A percentile compares a stretch with the other conserved stretches of the same genome.
phyloP scores from a whole-genome alignment of 805 yeast genomes.

The Naumovozyma castellii region DNA sequence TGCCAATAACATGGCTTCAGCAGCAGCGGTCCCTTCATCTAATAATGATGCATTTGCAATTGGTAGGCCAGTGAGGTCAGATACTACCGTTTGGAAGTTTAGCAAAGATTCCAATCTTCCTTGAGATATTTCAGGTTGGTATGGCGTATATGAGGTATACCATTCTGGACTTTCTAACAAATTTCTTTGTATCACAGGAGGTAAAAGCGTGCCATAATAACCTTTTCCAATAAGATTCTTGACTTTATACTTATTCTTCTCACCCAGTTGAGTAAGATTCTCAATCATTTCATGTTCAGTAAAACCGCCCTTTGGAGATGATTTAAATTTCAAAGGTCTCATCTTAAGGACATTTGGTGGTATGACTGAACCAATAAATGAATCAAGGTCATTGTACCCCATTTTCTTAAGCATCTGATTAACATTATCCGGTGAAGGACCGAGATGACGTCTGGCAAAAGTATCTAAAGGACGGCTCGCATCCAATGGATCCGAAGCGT shows the following conservation, averaged over 20 bases:
- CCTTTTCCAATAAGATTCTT: conserved; percentile 88
- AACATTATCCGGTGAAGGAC: conserved; percentile 61
- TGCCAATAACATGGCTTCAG: conserved; percentile 88
- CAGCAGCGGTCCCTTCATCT: conserved; percentile 97
- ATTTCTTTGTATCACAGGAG: conserved; percentile 89
- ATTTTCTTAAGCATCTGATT: conserved; percentile 53
- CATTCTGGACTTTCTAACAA: conserved; percentile 90
- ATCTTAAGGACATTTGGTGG: conserved; percentile 68
- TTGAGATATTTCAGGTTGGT: conserved; percentile 96
- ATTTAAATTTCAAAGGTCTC: conserved; percentile 48
- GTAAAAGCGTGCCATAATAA: conserved; percentile 80
- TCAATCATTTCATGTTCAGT: conserved; percentile 74
- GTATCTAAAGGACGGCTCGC: conserved; percentile 50
- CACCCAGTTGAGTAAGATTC: conserved; percentile 59
- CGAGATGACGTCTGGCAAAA: conserved; percentile 84
- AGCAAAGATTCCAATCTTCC: conserved; percentile 86
- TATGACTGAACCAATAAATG: conserved; percentile 62
- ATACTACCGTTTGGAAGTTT: conserved; percentile 85
- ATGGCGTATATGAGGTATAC: conserved; percentile 98
- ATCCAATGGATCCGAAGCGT: conserved; percentile 29
- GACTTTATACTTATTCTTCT: conserved; percentile 55
- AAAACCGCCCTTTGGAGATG: conserved; percentile 59
- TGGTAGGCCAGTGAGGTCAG: conserved; percentile 89
- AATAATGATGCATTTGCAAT: conserved; percentile 89
- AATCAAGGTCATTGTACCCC: conserved; percentile 57